Conservation (phyloP, 768 basidiomycete species). For the Dioszegia crocea region DNA sequence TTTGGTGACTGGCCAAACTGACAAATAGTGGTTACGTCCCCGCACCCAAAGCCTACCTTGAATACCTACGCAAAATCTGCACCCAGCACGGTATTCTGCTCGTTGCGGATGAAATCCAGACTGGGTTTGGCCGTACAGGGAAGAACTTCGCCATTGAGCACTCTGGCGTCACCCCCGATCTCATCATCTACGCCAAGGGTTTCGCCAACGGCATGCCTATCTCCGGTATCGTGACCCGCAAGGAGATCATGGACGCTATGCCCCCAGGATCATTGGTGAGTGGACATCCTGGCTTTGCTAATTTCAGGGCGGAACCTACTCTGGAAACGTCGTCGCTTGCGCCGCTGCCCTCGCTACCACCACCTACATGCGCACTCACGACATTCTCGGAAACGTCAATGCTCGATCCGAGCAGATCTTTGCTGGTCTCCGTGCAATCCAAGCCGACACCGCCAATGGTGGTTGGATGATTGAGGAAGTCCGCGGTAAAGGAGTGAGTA, state of each 20-base stretch:
- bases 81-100: conserved; percentile 80
- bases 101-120: conserved; percentile 57
- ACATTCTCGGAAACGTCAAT: conserved; percentile 73
- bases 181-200: conserved; percentile 82
- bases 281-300: not conserved
- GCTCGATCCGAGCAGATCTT: conserved; percentile 76
- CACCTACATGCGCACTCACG: conserved; percentile 72
- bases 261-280: conserved; percentile 24
- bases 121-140: conserved; percentile 84
- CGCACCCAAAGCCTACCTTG: conserved; percentile 72
- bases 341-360: conserved; percentile 82
- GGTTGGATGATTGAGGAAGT: conserved; percentile 70
- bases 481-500: conserved; percentile 64
- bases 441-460: conserved; percentile 56
- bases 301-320: conserved; percentile 50
- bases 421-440: conserved; percentile 58
- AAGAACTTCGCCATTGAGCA: conserved; percentile 62
- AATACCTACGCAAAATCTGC: conserved; percentile 73
- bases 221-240: conserved; percentile 75
- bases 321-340: conserved; percentile 86
- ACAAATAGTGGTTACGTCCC: conserved; percentile 68
- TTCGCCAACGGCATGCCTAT: conserved; percentile 77
- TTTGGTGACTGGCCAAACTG: not conserved
- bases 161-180: conserved; percentile 73
- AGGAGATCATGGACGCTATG: conserved; percentile 69